phyloP scores from a whole-genome alignment of 2,329 filamentous ascomycete species.

The Ceratocystis colombiana region DNA sequence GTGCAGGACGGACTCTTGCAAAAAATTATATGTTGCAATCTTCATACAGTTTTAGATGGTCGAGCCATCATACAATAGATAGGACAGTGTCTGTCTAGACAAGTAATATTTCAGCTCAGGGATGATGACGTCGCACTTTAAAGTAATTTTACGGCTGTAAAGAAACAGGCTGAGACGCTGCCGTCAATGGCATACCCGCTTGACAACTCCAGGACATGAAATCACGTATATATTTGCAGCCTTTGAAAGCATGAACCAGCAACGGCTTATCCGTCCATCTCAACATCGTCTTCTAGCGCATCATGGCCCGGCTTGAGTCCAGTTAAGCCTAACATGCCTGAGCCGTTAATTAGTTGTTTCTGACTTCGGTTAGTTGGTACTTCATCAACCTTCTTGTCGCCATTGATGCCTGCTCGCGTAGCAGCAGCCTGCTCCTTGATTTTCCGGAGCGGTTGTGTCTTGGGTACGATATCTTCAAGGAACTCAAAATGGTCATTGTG shows the following conservation, averaged over 20 bases:
- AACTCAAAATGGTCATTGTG: slow-evolving; percentile 93
- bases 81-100: not conserved
- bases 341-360: slow-evolving; percentile 27
- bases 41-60: slow-evolving; percentile 7
- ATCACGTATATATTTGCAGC: not conserved
- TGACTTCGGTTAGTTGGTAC: slow-evolving; percentile 23
- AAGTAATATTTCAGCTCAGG: not conserved
- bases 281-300: slow-evolving; percentile 39
- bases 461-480: slow-evolving; percentile 79
- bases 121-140: not conserved
- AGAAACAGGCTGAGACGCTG: slow-evolving; percentile 9
- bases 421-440: slow-evolving; percentile 55
- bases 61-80: not conserved
- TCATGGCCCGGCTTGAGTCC: slow-evolving; percentile 39
- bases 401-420: slow-evolving; percentile 40
- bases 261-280: slow-evolving; percentile 46
- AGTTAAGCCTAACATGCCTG: slow-evolving; percentile 21
- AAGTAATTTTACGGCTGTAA: too few relatives aligned
- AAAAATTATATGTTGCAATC: slow-evolving; percentile 3
- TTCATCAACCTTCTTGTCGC: slow-evolving; percentile 30
- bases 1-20: slow-evolving; percentile 4
- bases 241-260: slow-evolving; percentile 29
- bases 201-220: not conserved
- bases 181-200: not conserved
- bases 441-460: slow-evolving; percentile 69